Base-by-base conservation (phyloP, 179 eudicot genomes). In the Dionaea muscipula region DNA sequence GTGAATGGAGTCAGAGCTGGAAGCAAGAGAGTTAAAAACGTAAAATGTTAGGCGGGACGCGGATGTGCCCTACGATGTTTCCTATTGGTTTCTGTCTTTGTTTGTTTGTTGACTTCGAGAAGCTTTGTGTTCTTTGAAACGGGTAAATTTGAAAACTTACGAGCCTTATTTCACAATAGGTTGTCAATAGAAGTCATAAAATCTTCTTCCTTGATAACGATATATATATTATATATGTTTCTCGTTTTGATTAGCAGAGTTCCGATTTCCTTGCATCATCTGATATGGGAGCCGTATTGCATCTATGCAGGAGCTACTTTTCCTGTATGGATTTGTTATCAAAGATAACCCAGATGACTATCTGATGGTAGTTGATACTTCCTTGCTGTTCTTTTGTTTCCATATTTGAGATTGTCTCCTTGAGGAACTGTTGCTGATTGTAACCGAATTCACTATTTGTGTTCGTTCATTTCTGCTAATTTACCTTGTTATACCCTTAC, bases 311-410 rank as follows among this genome's bases (percentile, higher is more conserved):
- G 98, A 91, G 57, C 74, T 91, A 72, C 83, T 91, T 38, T 91
- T 80, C 73, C 88, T 91, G 2, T 87, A 91, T 66, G 98, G 98
- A 53, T 91, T 91, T 69, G 84, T 91, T 39, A 60, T 82, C 50
- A 78, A 81, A 65, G 73, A 82, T 55, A 91, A 91, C 62, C 81
- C 95, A 59, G 94, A 91, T 84, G 95, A 91, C 74, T 91, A 80
- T 80, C 75, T 91, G 61, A 87, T 91, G 98, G 98, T 90, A 80
- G 67, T 23, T 23, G 38, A 38, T 56, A 26, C 19, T 27, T 50
- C 25, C 11, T 26, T 41, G 57, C 28, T 35, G 2, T 31, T 37
- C 24, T 22, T 17, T 46, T 20, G 45, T 28, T 9, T 44, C 26
- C 35, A 11, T 20, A 18, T 1, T 27, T 52, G 59, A 52, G 33